Percentiles rank a stretch among this genome's conserved stretches.
Conservation (phyloP, 2,329 filamentous ascomycete species). For the Pseudocercospora vitis region DNA sequence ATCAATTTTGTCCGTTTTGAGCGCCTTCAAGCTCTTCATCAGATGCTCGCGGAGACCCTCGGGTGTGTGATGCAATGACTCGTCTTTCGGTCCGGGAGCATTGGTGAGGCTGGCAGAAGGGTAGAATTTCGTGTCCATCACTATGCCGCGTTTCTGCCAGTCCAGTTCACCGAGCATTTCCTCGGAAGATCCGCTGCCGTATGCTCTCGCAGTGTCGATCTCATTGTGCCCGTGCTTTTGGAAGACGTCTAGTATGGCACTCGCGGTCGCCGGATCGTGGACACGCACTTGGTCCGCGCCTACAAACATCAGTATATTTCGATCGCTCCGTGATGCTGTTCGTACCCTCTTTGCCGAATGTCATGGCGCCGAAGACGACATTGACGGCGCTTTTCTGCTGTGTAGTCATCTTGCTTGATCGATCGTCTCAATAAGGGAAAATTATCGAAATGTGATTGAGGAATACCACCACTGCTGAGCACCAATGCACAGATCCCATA, state of each 20-base stretch:
- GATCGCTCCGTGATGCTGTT: background rate
- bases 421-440: too few species aligned
- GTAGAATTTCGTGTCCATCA: conserved; percentile 69
- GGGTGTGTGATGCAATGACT: too few species aligned
- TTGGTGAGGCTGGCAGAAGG: background rate
- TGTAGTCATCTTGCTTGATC: conserved; percentile 28
- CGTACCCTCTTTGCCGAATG: conserved; percentile 19
- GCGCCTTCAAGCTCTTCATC: conserved; percentile 65
- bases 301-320: background rate
- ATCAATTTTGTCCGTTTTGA: conserved; percentile 70
- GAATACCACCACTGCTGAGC: too few species aligned
- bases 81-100: too few species aligned
- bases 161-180: conserved; percentile 63
- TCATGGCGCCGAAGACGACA: conserved; percentile 32
- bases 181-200: conserved; percentile 71
- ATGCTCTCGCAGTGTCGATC: conserved; percentile 76
- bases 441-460: too few species aligned
- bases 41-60: conserved; percentile 56
- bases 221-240: conserved; percentile 78
- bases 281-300: background rate
- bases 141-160: conserved; percentile 77
- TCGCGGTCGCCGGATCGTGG: background rate
- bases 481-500: too few species aligned
- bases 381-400: conserved; percentile 29
- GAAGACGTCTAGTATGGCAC: conserved; percentile 61